These are phyloP conservation scores for Xylariales sp. DNA, from an alignment of 2,329 filamentous ascomycete genomes.

Conservation along the genomic window DNA sequence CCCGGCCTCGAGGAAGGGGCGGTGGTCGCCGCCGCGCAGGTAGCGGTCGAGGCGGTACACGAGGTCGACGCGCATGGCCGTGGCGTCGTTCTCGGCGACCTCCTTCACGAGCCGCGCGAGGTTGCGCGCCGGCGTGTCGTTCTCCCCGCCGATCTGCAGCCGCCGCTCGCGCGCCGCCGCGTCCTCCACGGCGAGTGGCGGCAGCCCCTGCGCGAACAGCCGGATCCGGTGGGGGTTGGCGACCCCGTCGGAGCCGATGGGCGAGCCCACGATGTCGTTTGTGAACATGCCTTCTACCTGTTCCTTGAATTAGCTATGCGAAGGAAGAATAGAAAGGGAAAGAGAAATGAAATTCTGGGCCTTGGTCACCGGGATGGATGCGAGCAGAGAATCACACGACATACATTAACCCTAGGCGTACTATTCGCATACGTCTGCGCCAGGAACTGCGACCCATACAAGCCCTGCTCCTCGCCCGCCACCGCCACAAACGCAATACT, in stretches of 20 bases:
- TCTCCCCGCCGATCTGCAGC: slow-evolving; percentile 62
- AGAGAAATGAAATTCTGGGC: too few species aligned
- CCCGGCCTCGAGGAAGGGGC: slow-evolving; percentile 65
- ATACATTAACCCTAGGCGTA: slow-evolving; percentile 52
- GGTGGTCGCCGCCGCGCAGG: slow-evolving; percentile 67
- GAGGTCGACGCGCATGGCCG: slow-evolving; percentile 66
- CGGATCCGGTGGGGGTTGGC: slow-evolving; percentile 63
- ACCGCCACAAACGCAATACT: slow-evolving; percentile 68
- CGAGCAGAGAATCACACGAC: slow-evolving; percentile 4
- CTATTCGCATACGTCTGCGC: slow-evolving; percentile 64
- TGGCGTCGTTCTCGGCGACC: slow-evolving; percentile 62
- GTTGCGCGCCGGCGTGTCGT: slow-evolving; percentile 65
- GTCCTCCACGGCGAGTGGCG: slow-evolving; percentile 54
- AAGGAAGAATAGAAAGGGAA: too few species aligned
- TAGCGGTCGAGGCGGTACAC: slow-evolving; percentile 68
- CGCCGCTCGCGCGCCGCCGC: slow-evolving; percentile 52
- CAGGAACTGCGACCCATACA: slow-evolving; percentile 63
- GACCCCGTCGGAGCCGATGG: slow-evolving; percentile 58
- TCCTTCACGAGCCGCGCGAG: slow-evolving; percentile 67
- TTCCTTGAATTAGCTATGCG: neutral
- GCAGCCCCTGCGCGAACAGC: slow-evolving; percentile 64
- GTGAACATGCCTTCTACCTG: slow-evolving; percentile 68
- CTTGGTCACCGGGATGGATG: too few species aligned
- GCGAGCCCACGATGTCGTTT: slow-evolving; percentile 67
- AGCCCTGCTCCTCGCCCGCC: slow-evolving; percentile 67